Conservation (phyloP, 768 basidiomycete species). For the Piloderma croceum region DNA sequence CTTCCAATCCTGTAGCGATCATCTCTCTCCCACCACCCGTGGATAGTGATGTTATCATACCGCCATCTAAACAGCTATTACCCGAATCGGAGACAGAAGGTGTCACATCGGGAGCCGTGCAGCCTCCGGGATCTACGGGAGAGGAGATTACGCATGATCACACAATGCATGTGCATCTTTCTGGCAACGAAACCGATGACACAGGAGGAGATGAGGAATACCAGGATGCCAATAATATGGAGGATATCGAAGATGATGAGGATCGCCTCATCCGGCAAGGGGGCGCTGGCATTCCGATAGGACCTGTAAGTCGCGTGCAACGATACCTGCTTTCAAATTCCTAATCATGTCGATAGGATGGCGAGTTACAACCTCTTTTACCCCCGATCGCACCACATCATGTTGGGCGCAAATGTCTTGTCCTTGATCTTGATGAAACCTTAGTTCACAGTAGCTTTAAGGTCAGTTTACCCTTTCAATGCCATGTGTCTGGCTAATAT, state of each 20-base stretch:
- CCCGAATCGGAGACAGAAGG: conserved; percentile 79
- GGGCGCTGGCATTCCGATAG: conserved; percentile 92
- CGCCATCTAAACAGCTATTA: conserved; percentile 40
- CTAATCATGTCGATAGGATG: conserved; percentile 54
- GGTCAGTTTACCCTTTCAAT: conserved; percentile 38
- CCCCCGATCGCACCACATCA: conserved; percentile 79
- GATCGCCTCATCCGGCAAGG: conserved; percentile 84
- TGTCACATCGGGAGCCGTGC: conserved; percentile 86
- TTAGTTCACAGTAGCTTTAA: conserved; percentile 98
- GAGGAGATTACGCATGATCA: conserved; percentile 26
- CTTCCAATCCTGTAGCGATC: too few relatives aligned
- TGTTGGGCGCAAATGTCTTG: conserved; percentile 87
- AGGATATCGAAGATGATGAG: conserved; percentile 82
- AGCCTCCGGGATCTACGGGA: conserved; percentile 81
- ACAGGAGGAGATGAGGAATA: conserved; percentile 61
- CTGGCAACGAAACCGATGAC: conserved; percentile 50
- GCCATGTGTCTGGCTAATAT: not conserved
- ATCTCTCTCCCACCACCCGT: conserved; percentile 17
- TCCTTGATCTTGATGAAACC: conserved; percentile 96
- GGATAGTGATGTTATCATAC: conserved; percentile 38
- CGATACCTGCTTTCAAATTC: conserved; percentile 4
- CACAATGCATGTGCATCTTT: conserved; percentile 36
- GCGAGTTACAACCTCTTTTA: conserved; percentile 78
- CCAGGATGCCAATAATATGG: conserved; percentile 46
- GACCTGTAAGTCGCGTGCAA: conserved; percentile 58